Conservation (phyloP, 2,329 filamentous ascomycete genomes). For the Aspergillus amoenus region DNA sequence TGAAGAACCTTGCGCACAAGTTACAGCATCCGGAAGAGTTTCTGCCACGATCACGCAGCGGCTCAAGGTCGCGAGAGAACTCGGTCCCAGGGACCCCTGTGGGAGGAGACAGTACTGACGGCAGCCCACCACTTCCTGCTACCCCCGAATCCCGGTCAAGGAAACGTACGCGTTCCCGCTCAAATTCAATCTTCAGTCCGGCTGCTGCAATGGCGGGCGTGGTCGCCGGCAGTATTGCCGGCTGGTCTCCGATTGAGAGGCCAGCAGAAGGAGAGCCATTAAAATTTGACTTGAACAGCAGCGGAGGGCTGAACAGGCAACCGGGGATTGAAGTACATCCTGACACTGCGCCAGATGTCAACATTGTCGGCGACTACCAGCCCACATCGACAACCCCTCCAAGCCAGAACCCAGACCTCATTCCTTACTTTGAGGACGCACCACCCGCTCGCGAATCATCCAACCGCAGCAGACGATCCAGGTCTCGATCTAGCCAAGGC, state of each 20-base stretch:
- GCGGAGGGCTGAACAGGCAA: constrained; percentile 41
- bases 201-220: constrained; percentile 66
- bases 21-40: constrained; percentile 56
- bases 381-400: constrained; percentile 40
- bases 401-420: constrained; percentile 48
- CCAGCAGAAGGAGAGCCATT: constrained; percentile 36
- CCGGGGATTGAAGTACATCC: constrained; percentile 50
- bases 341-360: constrained; percentile 46
- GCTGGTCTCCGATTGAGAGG: constrained; percentile 63
- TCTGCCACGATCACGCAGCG: constrained; percentile 45
- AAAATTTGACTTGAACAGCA: constrained; percentile 37
- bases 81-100: constrained; percentile 57
- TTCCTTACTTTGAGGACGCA: constrained; percentile 45
- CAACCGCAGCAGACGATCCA: constrained; percentile 35
- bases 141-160: constrained; percentile 56
- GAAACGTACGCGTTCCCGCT: constrained; percentile 55
- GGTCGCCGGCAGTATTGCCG: constrained; percentile 64
- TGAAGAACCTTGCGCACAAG: constrained; percentile 61
- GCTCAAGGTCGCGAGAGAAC: constrained; percentile 41
- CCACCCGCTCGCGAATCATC: constrained; percentile 35
- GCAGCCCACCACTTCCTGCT: constrained; percentile 44
- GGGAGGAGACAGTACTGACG: constrained; percentile 48
- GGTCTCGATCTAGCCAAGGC: constrained; percentile 35
- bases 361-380: constrained; percentile 41
- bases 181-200: constrained; percentile 59